These are phyloP conservation scores for Trametes sanguinea DNA, from an alignment of 768 basidiomycete species.

Conservation along the genomic window DNA sequence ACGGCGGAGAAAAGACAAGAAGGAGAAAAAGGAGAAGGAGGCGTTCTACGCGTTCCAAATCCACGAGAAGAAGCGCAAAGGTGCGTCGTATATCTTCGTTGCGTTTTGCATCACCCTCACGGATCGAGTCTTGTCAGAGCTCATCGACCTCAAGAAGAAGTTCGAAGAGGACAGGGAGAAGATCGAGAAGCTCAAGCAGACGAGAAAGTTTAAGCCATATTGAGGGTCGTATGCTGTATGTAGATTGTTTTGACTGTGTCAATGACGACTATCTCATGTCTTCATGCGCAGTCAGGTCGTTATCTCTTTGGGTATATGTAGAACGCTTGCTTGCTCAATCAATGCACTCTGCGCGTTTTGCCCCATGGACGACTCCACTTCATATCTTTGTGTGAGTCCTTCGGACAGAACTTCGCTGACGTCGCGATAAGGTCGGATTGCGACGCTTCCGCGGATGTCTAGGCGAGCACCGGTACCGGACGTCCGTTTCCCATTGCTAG, in stretches of 20 bases:
- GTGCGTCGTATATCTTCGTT: slow-evolving; percentile 42
- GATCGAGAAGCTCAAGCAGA: slow-evolving; percentile 76
- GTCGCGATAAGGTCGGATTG: slow-evolving; percentile 14
- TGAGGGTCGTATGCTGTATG: slow-evolving; percentile 36
- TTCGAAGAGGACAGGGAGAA: slow-evolving; percentile 91
- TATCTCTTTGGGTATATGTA: no score
- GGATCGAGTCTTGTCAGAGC: slow-evolving; percentile 38
- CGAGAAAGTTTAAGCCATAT: slow-evolving; percentile 86
- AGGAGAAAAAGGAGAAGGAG: slow-evolving; percentile 61
- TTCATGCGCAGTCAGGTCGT: no score
- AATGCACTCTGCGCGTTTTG: neutral
- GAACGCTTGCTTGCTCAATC: no score
- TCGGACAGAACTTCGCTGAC: neutral
- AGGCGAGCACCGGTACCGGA: slow-evolving; percentile 9
- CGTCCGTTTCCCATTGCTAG: slow-evolving; percentile 1
- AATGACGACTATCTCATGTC: no score
- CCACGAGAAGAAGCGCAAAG: slow-evolving; percentile 84
- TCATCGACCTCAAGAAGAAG: slow-evolving; percentile 65
- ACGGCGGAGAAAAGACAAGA: slow-evolving; percentile 55
- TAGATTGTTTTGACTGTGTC: no score
- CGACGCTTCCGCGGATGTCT: neutral
- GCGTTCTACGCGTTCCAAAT: slow-evolving; percentile 91
- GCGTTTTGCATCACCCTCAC: neutral
- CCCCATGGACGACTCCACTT: neutral
- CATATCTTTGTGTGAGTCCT: neutral